Percentiles rank a stretch among this genome's conserved stretches.
phyloP scores from a whole-genome alignment of 306 rosid species.

The Hippophae tibetana region DNA sequence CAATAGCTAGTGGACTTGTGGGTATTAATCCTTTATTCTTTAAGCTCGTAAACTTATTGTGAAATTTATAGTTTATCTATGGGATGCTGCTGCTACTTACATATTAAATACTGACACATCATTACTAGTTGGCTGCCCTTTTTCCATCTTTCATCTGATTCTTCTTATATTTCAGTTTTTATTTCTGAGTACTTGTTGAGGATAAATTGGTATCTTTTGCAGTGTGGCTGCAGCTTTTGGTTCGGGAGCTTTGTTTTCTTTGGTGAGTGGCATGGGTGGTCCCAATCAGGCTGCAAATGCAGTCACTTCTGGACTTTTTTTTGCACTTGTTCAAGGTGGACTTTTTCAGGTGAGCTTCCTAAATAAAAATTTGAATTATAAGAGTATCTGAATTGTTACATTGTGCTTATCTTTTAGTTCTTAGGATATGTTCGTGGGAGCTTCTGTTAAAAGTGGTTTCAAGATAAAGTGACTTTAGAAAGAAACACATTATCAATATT shows the following conservation, averaged over 20 bases:
- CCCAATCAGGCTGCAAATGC: slow-evolving; percentile 79
- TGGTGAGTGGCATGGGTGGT: slow-evolving; percentile 95
- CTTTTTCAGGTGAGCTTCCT: slow-evolving; percentile 65
- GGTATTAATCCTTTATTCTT: too few species aligned
- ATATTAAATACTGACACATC: background rate
- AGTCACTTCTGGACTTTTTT: slow-evolving; percentile 79
- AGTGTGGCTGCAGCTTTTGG: slow-evolving; percentile 99
- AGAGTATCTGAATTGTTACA: slow-evolving; percentile 1
- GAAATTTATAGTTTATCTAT: too few species aligned
- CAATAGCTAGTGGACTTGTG: too few species aligned
- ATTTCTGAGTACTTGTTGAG: slow-evolving; percentile 13
- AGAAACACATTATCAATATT: too few species aligned
- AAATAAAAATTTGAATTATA: background rate
- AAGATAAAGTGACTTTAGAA: too few species aligned
- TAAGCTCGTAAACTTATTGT: too few species aligned
- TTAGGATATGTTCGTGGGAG: too few species aligned
- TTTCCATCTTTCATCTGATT: background rate
- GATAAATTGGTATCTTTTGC: slow-evolving; percentile 17
- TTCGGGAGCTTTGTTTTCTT: slow-evolving; percentile 83
- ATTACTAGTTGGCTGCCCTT: background rate
- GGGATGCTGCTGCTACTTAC: too few species aligned
- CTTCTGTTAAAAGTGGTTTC: too few species aligned
- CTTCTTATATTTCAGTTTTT: slow-evolving; percentile 7
- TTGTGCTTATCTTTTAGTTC: too few species aligned
- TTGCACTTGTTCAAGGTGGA: slow-evolving; percentile 95